Base-by-base conservation (phyloP, 306 rosid genomes). In the Prinsepia uniflora region DNA sequence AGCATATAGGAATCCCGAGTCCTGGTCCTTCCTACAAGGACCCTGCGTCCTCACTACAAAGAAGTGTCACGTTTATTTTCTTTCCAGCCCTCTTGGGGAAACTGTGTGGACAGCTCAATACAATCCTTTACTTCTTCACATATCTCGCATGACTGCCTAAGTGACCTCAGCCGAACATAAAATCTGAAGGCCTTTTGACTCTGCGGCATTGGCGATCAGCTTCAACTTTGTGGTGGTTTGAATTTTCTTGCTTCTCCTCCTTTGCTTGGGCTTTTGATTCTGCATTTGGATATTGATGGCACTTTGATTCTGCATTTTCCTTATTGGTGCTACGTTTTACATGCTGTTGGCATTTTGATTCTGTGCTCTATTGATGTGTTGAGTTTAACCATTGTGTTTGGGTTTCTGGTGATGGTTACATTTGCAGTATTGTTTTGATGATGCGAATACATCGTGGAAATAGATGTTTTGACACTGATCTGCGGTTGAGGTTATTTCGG, bases 161-260 rank as follows among this genome's bases (percentile, higher is more conserved):
- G n/a, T n/a, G n/a, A n/a, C n/a, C n/a, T n/a, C n/a, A n/a, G n/a
- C n/a, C n/a, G n/a, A n/a, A n/a, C n/a, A n/a, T n/a, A 17, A 18
- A 5, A 17, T 18, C 1, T 5, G 5, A 0, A 7, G 13, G 1
- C 39, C 39, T 1, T 0, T 10, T 14, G 2, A 10, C 13, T 6
- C n/a, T n/a, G n/a, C n/a, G n/a, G n/a, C 14, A 6, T 8, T 14
- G n/a, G 43, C 18, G 42, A 3, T 12, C 42, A 58, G 42, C n/a
- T 58, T 30, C 6, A 0, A 3, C 8, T 10, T 14, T 20, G 54
- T 11, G 4, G 6, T 5, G 14, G 13, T 10, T 49, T 4, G 54
- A 5, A 49, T 49, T 46, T 49, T 49, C 18, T 46, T 46, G 18
- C 15, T 49, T 15, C 54, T 0, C 17, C 14, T 49, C 54, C 15